Base-by-base conservation (phyloP, 164 flowering plant genomes). In the Umbellularia californica region DNA sequence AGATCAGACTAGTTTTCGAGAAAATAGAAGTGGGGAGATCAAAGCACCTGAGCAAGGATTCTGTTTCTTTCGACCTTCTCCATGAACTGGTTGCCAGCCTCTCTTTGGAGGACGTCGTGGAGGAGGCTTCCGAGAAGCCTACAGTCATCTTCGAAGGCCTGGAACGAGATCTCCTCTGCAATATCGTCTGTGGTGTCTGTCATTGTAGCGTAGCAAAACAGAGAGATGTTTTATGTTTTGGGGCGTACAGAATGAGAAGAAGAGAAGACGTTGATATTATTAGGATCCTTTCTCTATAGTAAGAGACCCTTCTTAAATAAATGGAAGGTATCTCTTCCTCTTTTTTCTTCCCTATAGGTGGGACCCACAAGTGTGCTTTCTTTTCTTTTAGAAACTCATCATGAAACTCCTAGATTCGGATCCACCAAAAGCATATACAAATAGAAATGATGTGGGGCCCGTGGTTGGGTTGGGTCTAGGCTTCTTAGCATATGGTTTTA, bases 181-280 rank as follows among this genome's bases (percentile, higher is more conserved):
- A 92, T 91, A 71, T 92, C 97, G 77, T 92, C 97, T 20, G 91
- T 91, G 0, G 91, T 86, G 76, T 92, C 97, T 73, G 95, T 90
- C 93, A 89, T 92, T 33, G 62, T 68, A 25, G 23, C 71, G 11
- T 3, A 22, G 62, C 4, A 23, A 50, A 12, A 66, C 5, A 66
- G 69, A 30, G 69, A 27, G 41, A 67, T 22, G 67, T 55, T 4
- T 3, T 55, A 14, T 55, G 60, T 19, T 0, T 0, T 20, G 47
- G 69, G 69, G 14, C 27, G 69, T 13, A 25, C 17, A 25, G 7
- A 55, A 24, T 23, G 30, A 66, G 69, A 15, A 65, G n/a, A 25
- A 17, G 68, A 24, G 68, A 27, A 24, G 35, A 64, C 0, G 30
- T 64, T 64, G 28, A 64, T 63, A 24, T 24, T n/a, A n/a, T 64